Base-by-base conservation (phyloP, 2,329 filamentous ascomycete genomes). In the Coleophoma crateriformis region DNA sequence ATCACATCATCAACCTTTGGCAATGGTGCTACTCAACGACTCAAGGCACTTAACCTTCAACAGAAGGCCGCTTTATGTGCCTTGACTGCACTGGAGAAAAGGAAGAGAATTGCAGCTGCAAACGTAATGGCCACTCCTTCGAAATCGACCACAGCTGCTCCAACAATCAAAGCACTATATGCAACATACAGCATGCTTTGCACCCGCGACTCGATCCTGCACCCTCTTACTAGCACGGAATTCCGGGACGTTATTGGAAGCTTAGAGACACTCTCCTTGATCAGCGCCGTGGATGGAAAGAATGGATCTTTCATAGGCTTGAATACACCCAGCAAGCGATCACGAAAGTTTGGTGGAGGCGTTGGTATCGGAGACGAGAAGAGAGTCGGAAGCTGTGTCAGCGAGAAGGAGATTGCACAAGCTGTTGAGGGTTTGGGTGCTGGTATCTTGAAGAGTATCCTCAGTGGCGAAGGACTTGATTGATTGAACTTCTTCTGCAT, bases 41-140 rank as follows among this genome's bases (percentile, higher is more conserved):
- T 99, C 13, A 86, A 88, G 67, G 84, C 85, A 4, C 80, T 99
- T 50, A 99, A 97, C 65, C 77, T 99, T 2, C 95, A 99, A 65
- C 94, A 99, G 68, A 97, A 96, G 67, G 94, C 92, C 4, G 90
- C 92, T 0, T 77, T 99, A 10, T 99, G 94, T 70, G 83, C 92
- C 0, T 76, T 99, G 13, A 78, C 92, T 37, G 89, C 90, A 2
- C 81, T 94, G n/a, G 91, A 96, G 66, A 88, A 87, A 60, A 83
- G 82, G 54, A 85, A 81, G 57, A 76, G 81, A 45, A 71, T 71
- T 48, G 70, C 73, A 50, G 79, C 71, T 60, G 71, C 70, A 35
- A 58, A 68, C 33, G 58, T 68, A 33, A 61, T 65, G 34, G 60
- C 61, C 37, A 83, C 85, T 2, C 84, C 85, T 0, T 83, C 82